These are phyloP conservation scores for Magnaporthiopsis incrustans DNA, from an alignment of 2,329 filamentous ascomycete species.

Conservation along the genomic window DNA sequence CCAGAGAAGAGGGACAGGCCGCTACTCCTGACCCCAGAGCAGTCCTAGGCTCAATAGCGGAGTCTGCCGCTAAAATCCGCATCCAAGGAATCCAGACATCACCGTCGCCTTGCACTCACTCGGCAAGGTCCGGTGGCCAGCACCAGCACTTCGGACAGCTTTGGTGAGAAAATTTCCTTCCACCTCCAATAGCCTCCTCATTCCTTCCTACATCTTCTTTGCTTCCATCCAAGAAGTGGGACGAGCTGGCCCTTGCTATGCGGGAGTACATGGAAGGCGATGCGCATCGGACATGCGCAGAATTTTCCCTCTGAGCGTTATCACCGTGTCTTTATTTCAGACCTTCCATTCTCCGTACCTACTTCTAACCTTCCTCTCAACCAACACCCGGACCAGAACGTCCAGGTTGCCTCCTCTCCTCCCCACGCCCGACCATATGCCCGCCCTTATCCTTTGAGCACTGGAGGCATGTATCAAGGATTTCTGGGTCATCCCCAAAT, in stretches of 20 bases:
- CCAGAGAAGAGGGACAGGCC: no score
- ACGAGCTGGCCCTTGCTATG: slow-evolving; percentile 15
- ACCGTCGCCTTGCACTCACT: no score
- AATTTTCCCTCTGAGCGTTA: slow-evolving; percentile 21
- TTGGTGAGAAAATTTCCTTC: no score
- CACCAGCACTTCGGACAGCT: no score
- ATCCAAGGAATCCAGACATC: no score
- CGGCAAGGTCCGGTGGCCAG: no score
- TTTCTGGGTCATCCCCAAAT: no score
- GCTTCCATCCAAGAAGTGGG: slow-evolving; percentile 12
- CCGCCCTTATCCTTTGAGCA: not conserved
- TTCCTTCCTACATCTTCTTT: no score
- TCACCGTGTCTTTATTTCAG: not conserved
- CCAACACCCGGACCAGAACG: slow-evolving; percentile 26
- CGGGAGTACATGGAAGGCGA: slow-evolving; percentile 13
- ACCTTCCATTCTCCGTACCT: not conserved
- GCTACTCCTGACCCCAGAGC: no score
- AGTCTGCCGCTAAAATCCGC: no score
- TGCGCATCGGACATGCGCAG: slow-evolving; percentile 20
- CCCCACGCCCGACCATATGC: slow-evolving; percentile 13
- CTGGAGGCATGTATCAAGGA: not conserved
- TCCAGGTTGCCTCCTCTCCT: slow-evolving; percentile 17
- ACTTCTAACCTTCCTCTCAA: slow-evolving; percentile 13
- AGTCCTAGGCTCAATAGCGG: no score
- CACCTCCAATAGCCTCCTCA: no score